Conservation (phyloP, 768 basidiomycete genomes). For the Astraeus odoratus region DNA sequence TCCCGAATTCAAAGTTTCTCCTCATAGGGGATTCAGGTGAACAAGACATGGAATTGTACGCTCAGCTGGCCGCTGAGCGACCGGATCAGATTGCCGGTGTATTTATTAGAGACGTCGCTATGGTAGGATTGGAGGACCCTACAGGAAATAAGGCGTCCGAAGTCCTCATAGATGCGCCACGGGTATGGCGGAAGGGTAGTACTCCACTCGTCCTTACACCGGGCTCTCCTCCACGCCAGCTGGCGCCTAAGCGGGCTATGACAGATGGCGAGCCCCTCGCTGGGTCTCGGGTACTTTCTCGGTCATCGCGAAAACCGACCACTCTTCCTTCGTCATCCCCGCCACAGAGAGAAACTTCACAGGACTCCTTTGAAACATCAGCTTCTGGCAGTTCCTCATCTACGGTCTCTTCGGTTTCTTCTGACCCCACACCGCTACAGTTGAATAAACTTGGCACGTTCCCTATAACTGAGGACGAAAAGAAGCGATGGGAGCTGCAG, state of each 20-base stretch:
- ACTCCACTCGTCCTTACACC: slow-evolving; percentile 3
- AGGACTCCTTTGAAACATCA: slow-evolving; percentile 21
- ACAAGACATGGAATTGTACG: slow-evolving; percentile 90
- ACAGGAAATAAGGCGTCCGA: slow-evolving; percentile 36
- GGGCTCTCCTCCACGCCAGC: background rate
- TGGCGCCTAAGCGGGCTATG: slow-evolving; percentile 10
- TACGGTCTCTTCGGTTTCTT: slow-evolving; percentile 15
- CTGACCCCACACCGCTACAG: slow-evolving; percentile 8
- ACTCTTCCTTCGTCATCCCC: slow-evolving; percentile 11
- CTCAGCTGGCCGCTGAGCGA: slow-evolving; percentile 62
- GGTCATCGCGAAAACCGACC: slow-evolving; percentile 6
- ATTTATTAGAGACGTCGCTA: slow-evolving; percentile 73
- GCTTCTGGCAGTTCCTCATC: slow-evolving; percentile 15
- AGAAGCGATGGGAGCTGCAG: slow-evolving; percentile 53
- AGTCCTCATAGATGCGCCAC: slow-evolving; percentile 3
- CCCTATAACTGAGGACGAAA: slow-evolving; percentile 45
- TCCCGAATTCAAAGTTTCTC: slow-evolving; percentile 70
- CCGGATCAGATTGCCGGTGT: slow-evolving; percentile 68
- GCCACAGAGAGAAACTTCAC: slow-evolving; percentile 1
- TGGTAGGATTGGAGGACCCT: slow-evolving; percentile 48
- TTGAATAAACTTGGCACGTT: slow-evolving; percentile 3
- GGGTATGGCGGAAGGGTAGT: slow-evolving; percentile 5
- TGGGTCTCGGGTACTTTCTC: slow-evolving; percentile 11
- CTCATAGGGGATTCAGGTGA: slow-evolving; percentile 92
- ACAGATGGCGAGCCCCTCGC: background rate